A percentile compares a stretch with the other conserved stretches of the same genome.
Evolutionary conservation across 352 stramenopile genomes (phyloP).

Genomic region (Pythium insidiosum): DNA sequence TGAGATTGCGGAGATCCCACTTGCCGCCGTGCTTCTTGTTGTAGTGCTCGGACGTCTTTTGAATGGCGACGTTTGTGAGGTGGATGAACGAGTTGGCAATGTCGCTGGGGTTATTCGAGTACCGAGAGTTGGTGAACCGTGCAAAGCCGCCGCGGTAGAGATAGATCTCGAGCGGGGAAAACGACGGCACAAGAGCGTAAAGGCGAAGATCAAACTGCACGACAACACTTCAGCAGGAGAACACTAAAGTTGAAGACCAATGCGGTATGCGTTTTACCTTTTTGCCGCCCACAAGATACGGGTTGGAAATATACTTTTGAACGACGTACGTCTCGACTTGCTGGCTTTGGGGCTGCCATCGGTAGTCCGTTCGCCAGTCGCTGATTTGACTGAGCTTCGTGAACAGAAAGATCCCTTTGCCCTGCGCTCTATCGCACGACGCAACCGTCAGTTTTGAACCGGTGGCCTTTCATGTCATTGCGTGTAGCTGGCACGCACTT

Average conservation of each 20-base stretch:
- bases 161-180: slow-evolving; percentile 88
- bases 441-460: too few relatives aligned
- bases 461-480: too few relatives aligned
- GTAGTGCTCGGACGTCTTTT: slow-evolving; percentile 93
- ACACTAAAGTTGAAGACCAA: too few relatives aligned
- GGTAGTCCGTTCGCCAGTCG: slow-evolving; percentile 89
- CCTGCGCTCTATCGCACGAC: slow-evolving; percentile 68
- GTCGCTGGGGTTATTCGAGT: slow-evolving; percentile 82
- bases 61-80: slow-evolving; percentile 93
- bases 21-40: slow-evolving; percentile 90
- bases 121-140: slow-evolving; percentile 88
- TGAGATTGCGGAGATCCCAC: slow-evolving; percentile 88
- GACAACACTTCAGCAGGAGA: neutral
- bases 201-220: slow-evolving; percentile 88
- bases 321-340: slow-evolving; percentile 91
- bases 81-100: slow-evolving; percentile 92
- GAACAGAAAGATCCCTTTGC: slow-evolving; percentile 94
- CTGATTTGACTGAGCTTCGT: slow-evolving; percentile 91
- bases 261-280: slow-evolving; percentile 57
- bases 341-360: slow-evolving; percentile 65
- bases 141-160: slow-evolving; percentile 89
- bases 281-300: slow-evolving; percentile 91
- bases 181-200: slow-evolving; percentile 91
- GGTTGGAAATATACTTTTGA: slow-evolving; percentile 91
- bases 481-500: too few relatives aligned